A percentile compares a stretch with the other conserved stretches of the same genome.
These are phyloP conservation scores for Malus hybrid DNA, from an alignment of 331 rosid species.

Conservation along the genomic window DNA sequence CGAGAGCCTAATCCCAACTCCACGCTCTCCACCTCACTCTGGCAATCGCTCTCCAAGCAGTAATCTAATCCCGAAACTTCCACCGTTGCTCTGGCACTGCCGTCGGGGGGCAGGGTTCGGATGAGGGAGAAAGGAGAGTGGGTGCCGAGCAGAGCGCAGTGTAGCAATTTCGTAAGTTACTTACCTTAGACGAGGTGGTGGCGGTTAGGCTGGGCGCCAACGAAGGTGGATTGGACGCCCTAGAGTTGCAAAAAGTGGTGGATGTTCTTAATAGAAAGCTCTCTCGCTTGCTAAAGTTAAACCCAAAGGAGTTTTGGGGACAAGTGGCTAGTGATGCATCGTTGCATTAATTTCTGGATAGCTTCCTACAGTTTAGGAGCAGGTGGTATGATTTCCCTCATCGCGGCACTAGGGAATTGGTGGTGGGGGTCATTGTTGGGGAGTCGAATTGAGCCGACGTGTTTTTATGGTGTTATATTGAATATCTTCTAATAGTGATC, in stretches of 20 bases:
- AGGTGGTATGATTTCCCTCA: slow-evolving; percentile 96
- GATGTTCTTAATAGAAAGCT: slow-evolving; percentile 76
- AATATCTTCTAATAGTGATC: slow-evolving; percentile 83
- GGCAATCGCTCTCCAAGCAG: too few species aligned
- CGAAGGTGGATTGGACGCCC: slow-evolving; percentile 84
- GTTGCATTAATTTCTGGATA: slow-evolving; percentile 78
- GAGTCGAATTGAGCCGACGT: slow-evolving; percentile 80
- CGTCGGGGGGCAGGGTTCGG: too few species aligned
- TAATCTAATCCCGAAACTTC: too few species aligned
- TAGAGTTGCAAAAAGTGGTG: slow-evolving; percentile 85
- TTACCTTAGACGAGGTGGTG: slow-evolving; percentile 58
- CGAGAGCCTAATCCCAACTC: too few species aligned
- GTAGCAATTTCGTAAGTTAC: too few species aligned
- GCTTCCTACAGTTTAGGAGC: slow-evolving; percentile 79
- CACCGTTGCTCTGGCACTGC: too few species aligned
- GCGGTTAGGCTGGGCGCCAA: slow-evolving; percentile 81
- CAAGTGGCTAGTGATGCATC: slow-evolving; percentile 84
- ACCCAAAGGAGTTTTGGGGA: slow-evolving; percentile 71
- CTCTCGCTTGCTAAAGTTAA: slow-evolving; percentile 75
- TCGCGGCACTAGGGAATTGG: slow-evolving; percentile 60
- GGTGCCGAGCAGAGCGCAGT: too few species aligned
- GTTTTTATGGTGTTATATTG: slow-evolving; percentile 87
- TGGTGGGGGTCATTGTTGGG: slow-evolving; percentile 90
- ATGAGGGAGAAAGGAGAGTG: too few species aligned
- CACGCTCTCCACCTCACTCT: too few species aligned